Evolutionary conservation across 2,329 filamentous ascomycete genomes (phyloP).

Genomic region (Pyrenochaeta sp.): DNA sequence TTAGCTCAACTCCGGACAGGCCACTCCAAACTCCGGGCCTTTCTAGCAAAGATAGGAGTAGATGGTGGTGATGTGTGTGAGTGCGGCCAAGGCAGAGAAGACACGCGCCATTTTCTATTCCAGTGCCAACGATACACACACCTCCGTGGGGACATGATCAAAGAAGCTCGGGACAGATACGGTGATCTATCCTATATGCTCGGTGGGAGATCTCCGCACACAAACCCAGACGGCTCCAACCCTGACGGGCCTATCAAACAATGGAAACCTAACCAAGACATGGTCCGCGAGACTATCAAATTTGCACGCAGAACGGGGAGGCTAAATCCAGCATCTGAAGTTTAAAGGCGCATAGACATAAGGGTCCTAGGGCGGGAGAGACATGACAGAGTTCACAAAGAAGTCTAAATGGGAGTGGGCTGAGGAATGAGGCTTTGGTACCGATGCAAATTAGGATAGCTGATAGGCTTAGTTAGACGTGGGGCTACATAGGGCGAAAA

Average conservation of each 20-base stretch:
- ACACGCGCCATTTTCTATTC: too few species aligned
- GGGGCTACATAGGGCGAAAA: conserved; percentile 6
- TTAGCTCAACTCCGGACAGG: too few species aligned
- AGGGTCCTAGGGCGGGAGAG: not conserved
- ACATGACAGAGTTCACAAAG: not conserved
- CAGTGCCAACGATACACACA: too few species aligned
- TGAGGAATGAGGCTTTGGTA: conserved; percentile 2
- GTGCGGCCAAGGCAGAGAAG: too few species aligned
- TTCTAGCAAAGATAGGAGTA: too few species aligned
- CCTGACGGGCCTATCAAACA: not conserved
- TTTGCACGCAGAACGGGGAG: conserved; percentile 2
- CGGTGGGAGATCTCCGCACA: too few species aligned
- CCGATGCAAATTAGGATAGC: conserved; percentile 1
- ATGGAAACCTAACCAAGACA: conserved; percentile 1
- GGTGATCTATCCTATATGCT: too few species aligned
- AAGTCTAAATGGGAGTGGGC: not conserved
- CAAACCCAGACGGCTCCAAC: not conserved
- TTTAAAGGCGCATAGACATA: not conserved
- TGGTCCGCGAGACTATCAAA: conserved; percentile 1
- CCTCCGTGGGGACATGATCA: too few species aligned
- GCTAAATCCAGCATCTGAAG: conserved; percentile 1
- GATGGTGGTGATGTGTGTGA: too few species aligned
- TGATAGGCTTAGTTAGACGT: conserved; percentile 1
- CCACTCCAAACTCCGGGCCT: too few species aligned
- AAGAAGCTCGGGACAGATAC: too few species aligned